Evolutionary conservation across 768 basidiomycete genomes (phyloP), one percentile per base, ranked within the genome.

Genomic region (Podaxis sp.): DNA sequence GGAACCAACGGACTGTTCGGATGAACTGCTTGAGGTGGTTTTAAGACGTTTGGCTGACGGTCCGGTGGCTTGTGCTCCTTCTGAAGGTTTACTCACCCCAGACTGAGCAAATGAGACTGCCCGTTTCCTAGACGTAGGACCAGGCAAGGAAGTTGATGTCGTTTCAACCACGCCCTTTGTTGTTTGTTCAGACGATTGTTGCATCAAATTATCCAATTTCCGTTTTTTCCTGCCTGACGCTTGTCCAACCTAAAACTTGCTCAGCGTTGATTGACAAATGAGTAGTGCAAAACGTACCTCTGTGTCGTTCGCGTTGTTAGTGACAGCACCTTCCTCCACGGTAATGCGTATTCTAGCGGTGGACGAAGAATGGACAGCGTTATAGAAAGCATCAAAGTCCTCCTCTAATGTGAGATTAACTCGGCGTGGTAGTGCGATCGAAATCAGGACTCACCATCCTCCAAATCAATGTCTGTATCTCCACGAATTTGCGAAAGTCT

Each of bases 381-480:
- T 75, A 61, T 75, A 73, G 72, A 93, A 90, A 1, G 90, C 90
- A 58, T 88, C 86, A 65, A 91, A 93, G 72, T 93, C 91, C 41
- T 89, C 91, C 49, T 91, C 91, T 93, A 65, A 9, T 65, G 46
- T 61, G 53, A 43, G 43, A 38, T 51, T 41, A 59, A 19, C 25
- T 12, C 8, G 13, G n/a, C 56, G 61, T 56, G 55, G 55, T 50
- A 22, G 29, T 38, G 37, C 51, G 52, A 57, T 53, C 57, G 15
- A 57, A 24, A 57, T 36, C 17, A 38, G 19, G 15, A 71, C 79
- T 64, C 66, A 91, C 92, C 89, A 69, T 93, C 91, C 38, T 90
- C 90, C n/a, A 94, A 78, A 70, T 89, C 89, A 24, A 92, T 80
- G 13, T 71, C 69, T 61, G 75, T 75, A 7, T 77, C 82, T 22